These are phyloP conservation scores for Mollisia scopiformis DNA, from an alignment of 2,329 filamentous ascomycete genomes.

Conservation along the genomic window DNA sequence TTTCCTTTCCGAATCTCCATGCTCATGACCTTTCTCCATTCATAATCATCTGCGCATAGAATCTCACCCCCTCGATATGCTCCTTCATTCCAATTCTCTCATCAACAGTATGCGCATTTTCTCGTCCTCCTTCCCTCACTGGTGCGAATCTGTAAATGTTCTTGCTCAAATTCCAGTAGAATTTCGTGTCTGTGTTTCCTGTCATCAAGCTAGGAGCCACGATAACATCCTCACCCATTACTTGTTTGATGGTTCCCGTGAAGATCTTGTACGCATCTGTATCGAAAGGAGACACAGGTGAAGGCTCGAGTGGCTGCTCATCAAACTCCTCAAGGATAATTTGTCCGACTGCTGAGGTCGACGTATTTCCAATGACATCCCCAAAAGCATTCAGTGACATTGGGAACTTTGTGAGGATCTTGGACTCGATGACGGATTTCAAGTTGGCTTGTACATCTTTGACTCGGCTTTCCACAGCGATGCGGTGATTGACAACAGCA, in stretches of 20 bases:
- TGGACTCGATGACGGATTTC: conserved; percentile 49
- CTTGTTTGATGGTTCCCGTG: conserved; percentile 25
- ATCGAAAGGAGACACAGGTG: conserved; percentile 41
- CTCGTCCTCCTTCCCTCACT: conserved; percentile 37
- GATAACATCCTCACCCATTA: conserved; percentile 24
- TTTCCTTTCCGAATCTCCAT: background rate
- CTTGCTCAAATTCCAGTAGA: conserved; percentile 37
- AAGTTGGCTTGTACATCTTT: conserved; percentile 40
- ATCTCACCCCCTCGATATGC: conserved; percentile 42
- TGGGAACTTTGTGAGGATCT: conserved; percentile 43
- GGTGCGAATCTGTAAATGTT: conserved; percentile 46
- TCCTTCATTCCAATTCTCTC: conserved; percentile 43
- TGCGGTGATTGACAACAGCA: conserved; percentile 57
- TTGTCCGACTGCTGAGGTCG: conserved; percentile 34
- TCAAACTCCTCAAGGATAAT: conserved; percentile 38
- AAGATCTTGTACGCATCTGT: conserved; percentile 25
- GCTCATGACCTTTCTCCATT: conserved; percentile 22
- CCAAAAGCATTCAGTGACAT: conserved; percentile 46
- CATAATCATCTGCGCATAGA: conserved; percentile 36
- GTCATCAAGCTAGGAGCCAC: conserved; percentile 28
- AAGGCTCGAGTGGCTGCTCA: conserved; percentile 38
- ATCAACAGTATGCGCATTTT: conserved; percentile 43
- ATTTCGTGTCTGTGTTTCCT: conserved; percentile 32
- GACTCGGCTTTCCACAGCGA: conserved; percentile 35
- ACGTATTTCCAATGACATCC: conserved; percentile 32